phyloP scores from a whole-genome alignment of 2,329 filamentous ascomycete genomes.

The Pestalotiopsis sp. region DNA sequence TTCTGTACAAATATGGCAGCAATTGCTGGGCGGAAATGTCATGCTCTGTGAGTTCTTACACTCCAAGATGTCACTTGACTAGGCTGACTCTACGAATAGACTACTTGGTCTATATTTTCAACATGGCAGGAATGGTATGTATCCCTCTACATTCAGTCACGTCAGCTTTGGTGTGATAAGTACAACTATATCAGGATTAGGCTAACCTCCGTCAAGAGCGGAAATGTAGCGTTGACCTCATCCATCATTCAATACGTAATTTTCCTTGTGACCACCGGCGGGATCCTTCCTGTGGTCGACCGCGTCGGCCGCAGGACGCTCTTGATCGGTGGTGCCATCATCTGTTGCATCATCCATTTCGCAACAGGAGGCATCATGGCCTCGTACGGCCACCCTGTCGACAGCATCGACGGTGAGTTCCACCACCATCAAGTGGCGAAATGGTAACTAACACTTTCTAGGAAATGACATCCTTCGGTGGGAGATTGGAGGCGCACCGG shows the following conservation, averaged over 20 bases:
- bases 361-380: conserved; percentile 53
- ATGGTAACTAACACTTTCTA: not conserved
- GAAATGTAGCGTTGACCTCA: conserved; percentile 41
- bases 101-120: conserved; percentile 64
- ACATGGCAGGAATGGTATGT: conserved; percentile 54
- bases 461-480: conserved; percentile 46
- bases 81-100: conserved; percentile 31
- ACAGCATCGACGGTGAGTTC: conserved; percentile 38
- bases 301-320: conserved; percentile 48
- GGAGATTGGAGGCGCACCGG: conserved; percentile 44
- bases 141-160: not conserved
- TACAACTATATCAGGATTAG: not conserved
- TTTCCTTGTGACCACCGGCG: conserved; percentile 53
- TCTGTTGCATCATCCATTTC: conserved; percentile 49
- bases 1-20: conserved; percentile 58
- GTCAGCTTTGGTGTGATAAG: not conserved
- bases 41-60: conserved; percentile 35
- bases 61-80: not conserved
- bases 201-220: conserved; percentile 15
- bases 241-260: conserved; percentile 58
- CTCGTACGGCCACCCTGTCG: conserved; percentile 44
- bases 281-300: conserved; percentile 51
- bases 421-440: not conserved
- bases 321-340: conserved; percentile 45
- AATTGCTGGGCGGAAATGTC: conserved; percentile 58